These are phyloP conservation scores for Exophiala mesophila DNA, from an alignment of 2,329 filamentous ascomycete species.

Conservation along the genomic window DNA sequence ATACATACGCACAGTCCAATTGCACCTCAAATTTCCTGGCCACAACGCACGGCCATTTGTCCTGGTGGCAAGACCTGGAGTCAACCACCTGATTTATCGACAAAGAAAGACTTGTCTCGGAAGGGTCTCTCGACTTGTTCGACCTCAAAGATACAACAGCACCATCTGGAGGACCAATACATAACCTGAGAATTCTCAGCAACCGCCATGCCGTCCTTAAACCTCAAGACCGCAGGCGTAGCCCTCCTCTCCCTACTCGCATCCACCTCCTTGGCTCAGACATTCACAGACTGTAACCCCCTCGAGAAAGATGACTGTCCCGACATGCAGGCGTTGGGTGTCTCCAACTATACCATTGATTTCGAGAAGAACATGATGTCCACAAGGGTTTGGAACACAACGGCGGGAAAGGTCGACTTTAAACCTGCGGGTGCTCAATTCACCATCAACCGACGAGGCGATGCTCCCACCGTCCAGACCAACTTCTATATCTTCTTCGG, in stretches of 20 bases:
- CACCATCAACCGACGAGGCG: constrained; percentile 62
- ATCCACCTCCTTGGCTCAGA: constrained; percentile 61
- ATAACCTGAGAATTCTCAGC: background rate
- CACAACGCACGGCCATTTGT: constrained; percentile 9
- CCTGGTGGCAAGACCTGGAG: constrained; percentile 11
- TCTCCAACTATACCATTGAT: constrained; percentile 45
- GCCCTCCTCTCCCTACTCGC: constrained; percentile 35
- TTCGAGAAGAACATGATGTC: constrained; percentile 52
- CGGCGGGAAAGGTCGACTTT: constrained; percentile 61
- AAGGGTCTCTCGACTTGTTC: background rate
- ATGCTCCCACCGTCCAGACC: constrained; percentile 73
- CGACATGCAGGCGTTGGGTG: constrained; percentile 65
- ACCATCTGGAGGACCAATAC: constrained; percentile 1
- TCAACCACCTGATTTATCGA: constrained; percentile 9
- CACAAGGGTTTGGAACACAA: constrained; percentile 62
- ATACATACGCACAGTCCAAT: constrained; percentile 12
- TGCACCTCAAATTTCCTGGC: constrained; percentile 5
- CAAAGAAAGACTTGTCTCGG: constrained; percentile 11
- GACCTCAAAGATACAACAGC: background rate
- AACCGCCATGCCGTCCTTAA: constrained; percentile 14
- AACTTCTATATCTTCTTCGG: constrained; percentile 86
- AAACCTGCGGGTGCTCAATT: constrained; percentile 63
- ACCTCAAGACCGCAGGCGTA: constrained; percentile 5
- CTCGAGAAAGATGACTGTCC: constrained; percentile 63
- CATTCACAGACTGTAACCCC: constrained; percentile 73